Evolutionary conservation across 2,329 filamentous ascomycete species (phyloP), one percentile per base, ranked within the genome.

Genomic region (Sphaerulina vaccinii): DNA sequence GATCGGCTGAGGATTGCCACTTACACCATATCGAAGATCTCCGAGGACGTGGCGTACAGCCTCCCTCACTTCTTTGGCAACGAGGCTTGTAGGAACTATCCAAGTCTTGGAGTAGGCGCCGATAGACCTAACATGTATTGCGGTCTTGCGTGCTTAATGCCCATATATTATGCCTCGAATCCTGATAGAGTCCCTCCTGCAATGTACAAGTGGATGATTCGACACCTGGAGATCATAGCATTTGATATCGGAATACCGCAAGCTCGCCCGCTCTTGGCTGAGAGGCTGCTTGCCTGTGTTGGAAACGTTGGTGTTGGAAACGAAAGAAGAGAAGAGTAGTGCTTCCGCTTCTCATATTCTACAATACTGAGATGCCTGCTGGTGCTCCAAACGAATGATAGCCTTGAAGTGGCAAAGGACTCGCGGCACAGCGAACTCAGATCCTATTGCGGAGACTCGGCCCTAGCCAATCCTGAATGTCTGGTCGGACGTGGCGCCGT

Each of bases 41-140:
- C 47, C 3, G 32, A 44, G 21, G 51, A 49, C 2, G 49, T 56
- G 19, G 52, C 45, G 21, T 43, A 48, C 23, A 51, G 46, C 16
- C 46, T 53, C 3, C 54, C 50, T 3, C 54, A 37, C 43, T 51
- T 56, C 22, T 35, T 53, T 9, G 54, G 50, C n/a, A 32, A 51
- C 15, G 22, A 50, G 6, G 43, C n/a, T n/a, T n/a, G n/a, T 6
- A 27, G 24, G 6, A 27, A 27, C 24, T 27, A n/a, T 27, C 24
- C 24, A 27, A 27, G 24, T 27, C 24, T 10, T 27, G 10, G 6
- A 10, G 6, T 10, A 27, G 10, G 24, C 24, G 10, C 43, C 1
- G 33, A 15, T 23, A 22, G 32, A 11, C 42, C 42, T 10, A 24
- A n/a, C 8, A 45, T 51, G 19, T 51, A 43, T 24, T 49, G 51